Base-by-base conservation (phyloP, 176 grass and related monocot genomes). In the Eragrostis curvula region DNA sequence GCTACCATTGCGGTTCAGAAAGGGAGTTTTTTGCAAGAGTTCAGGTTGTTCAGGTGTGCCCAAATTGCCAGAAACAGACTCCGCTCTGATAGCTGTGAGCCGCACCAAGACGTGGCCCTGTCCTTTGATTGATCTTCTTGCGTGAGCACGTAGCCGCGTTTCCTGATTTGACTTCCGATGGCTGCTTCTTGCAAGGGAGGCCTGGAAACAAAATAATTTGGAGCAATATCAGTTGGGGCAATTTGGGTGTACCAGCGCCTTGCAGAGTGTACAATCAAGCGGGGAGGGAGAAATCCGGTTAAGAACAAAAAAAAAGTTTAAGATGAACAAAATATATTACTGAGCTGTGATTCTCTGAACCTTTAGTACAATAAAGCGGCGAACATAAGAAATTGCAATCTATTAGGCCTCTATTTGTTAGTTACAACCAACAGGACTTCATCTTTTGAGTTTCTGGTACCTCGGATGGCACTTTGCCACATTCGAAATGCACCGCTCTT, bases 31-130 rank as follows among this genome's bases (percentile, higher is more conserved):
- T 24, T 23, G 60, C 59, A 30, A 20, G 7, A 9, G 30, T 13
- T 52, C 36, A 28, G 61, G 52, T 50, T 3, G 21, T 87, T 67
- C 41, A 75, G 71, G 61, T 68, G 66, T 72, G 18, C 28, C 9
- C 62, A 68, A 28, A 29, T 87, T 87, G 71, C 78, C 50, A 40
- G 75, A 68, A 67, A 6, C 46, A 51, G 62, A 41, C 60, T 58
- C 60, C 40, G 66, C 20, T 73, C 12, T 17, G 24, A 45, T 18
- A 45, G 48, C 45, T 57, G 65, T 60, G 24, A 12, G n/a, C 12
- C 13, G 67, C 55, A 27, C 46, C 48, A 55, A 56, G 5, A 45
- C 45, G 66, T 36, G n/a, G 17, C 3, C 21, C 25, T 65, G 39
- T 45, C 47, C 32, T 55, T 63, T 57, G 29, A 21, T 21, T 24